phyloP scores from a whole-genome alignment of 1,139 yeast species.

The Hemisphaericaspora xylanilytica region DNA sequence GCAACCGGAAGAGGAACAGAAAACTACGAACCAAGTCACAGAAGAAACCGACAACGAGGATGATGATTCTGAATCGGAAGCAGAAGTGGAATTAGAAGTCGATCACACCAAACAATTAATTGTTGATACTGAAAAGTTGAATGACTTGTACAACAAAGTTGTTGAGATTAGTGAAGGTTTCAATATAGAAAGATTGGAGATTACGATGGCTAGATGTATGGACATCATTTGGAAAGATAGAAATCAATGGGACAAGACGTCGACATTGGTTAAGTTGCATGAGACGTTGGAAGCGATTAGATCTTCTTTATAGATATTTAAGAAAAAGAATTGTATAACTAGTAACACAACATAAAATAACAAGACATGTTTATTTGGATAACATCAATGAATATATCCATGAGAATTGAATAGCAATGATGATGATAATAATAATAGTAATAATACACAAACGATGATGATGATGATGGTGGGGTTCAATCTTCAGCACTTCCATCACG shows the following conservation, averaged over 20 bases:
- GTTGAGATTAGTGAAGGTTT: conserved; percentile 44
- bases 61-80: conserved; percentile 25
- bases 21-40: too few relatives aligned
- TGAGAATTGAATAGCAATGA: background rate
- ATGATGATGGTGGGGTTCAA: conserved; percentile 33
- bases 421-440: background rate
- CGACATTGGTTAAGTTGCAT: conserved; percentile 29
- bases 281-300: conserved; percentile 17
- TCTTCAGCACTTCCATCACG: conserved; percentile 95
- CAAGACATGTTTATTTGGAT: background rate
- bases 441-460: background rate
- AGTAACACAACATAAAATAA: background rate
- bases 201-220: conserved; percentile 66
- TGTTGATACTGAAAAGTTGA: conserved; percentile 16
- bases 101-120: conserved; percentile 18
- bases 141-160: conserved; percentile 21
- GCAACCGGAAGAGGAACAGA: too few relatives aligned
- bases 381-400: background rate
- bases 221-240: conserved; percentile 76
- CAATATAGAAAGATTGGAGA: conserved; percentile 72
- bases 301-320: conserved; percentile 8
- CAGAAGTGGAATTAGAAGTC: conserved; percentile 21
- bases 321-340: background rate
- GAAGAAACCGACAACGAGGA: conserved; percentile 3
- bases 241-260: conserved; percentile 61